Evolutionary conservation across 495 filamentous ascomycete species (phyloP).

Genomic region (Trichocladium antarcticum): DNA sequence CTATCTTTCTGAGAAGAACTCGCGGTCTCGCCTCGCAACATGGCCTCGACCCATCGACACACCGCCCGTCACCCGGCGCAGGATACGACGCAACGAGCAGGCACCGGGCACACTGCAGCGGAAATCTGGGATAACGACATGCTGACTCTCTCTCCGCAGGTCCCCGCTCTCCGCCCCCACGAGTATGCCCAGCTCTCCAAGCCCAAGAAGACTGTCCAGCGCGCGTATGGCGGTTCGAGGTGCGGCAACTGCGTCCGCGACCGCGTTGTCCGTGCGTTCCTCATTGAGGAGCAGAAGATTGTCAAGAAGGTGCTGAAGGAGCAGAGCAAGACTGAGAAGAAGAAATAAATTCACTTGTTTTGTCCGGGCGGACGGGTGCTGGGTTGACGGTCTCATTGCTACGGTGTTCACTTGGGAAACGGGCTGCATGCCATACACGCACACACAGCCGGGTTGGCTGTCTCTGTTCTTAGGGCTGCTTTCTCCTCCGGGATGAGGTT

Average conservation of each 20-base stretch:
- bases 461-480: conserved; percentile 40
- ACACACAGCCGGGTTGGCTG: conserved; percentile 32
- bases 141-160: conserved; percentile 39
- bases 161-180: conserved; percentile 92
- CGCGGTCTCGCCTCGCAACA: not conserved
- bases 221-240: conserved; percentile 93
- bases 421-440: conserved; percentile 35
- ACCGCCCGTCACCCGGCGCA: not conserved
- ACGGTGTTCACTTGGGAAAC: conserved; percentile 42
- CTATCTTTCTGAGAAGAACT: too few relatives aligned
- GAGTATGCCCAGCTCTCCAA: conserved; percentile 92
- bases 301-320: conserved; percentile 99
- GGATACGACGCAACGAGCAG: not conserved
- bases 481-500: conserved; percentile 34
- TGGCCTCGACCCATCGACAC: not conserved
- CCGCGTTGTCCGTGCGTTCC: conserved; percentile 89
- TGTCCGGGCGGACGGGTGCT: conserved; percentile 18
- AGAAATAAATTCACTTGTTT: conserved; percentile 48
- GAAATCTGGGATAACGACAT: not conserved
- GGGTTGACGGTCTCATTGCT: conserved; percentile 39
- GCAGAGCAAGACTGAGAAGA: conserved; percentile 54
- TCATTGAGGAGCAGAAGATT: conserved; percentile 99
- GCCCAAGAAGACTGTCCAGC: conserved; percentile 97
- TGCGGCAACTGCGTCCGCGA: conserved; percentile 99
- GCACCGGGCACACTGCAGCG: not conserved